Evolutionary conservation across 169 alveolate species (phyloP).

Genomic region (Eimeria sp.): DNA sequence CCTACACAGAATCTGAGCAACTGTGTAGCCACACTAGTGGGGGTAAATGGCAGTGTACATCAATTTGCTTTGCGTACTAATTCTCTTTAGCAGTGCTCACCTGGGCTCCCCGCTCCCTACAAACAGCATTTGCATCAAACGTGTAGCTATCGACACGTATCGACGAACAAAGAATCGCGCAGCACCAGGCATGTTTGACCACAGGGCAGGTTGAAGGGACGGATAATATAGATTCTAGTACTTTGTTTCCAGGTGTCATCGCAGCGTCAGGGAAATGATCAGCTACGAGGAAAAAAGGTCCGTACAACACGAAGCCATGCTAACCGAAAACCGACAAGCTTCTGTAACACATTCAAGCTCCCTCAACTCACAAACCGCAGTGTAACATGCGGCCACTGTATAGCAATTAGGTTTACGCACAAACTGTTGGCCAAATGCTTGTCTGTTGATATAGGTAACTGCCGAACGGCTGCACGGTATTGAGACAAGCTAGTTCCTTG

Average conservation of each 20-base stretch:
- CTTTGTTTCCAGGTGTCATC: not conserved
- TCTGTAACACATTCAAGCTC: not conserved
- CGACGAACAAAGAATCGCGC: not conserved
- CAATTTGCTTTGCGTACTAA: not conserved
- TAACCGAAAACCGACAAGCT: not conserved
- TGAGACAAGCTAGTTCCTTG: too few relatives aligned
- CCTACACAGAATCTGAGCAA: not conserved
- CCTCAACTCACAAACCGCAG: not conserved
- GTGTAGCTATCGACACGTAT: not conserved
- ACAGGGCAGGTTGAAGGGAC: not conserved
- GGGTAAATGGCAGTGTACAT: not conserved
- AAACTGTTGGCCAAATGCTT: too few relatives aligned
- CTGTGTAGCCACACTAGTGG: not conserved
- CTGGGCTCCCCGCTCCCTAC: not conserved
- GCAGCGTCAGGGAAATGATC: not conserved
- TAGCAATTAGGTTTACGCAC: too few relatives aligned
- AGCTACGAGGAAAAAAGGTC: not conserved
- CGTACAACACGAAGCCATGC: not conserved
- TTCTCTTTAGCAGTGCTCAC: not conserved
- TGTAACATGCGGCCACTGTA: not conserved
- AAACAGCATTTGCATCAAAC: not conserved
- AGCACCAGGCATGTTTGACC: not conserved
- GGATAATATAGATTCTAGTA: not conserved
- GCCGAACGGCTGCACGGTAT: too few relatives aligned
- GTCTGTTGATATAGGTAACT: too few relatives aligned